Percentiles rank a stretch among this genome's conserved stretches.
Evolutionary conservation across 768 basidiomycete genomes (phyloP).

Genomic region (Leccinum ochraceum): DNA sequence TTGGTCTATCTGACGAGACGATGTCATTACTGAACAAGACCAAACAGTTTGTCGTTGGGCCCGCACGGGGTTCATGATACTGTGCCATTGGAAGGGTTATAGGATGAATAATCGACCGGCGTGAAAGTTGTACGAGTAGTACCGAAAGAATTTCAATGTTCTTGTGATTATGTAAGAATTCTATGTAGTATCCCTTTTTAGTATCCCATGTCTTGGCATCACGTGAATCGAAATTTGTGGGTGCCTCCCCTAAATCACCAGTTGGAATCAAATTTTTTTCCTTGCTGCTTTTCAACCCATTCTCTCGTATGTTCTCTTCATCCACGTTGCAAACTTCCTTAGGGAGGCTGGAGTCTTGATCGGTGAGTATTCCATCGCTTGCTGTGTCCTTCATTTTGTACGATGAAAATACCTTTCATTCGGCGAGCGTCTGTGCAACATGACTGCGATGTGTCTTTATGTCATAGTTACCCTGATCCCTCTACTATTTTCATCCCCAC

Average conservation of each 20-base stretch:
- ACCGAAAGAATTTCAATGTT: background rate
- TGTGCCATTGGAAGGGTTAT: background rate
- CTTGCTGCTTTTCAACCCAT: background rate
- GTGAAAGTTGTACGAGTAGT: background rate
- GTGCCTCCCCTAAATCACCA: conserved; percentile 14
- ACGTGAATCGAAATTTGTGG: background rate
- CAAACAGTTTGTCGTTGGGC: conserved; percentile 40
- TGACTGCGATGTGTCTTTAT: conserved; percentile 57
- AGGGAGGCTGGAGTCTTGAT: background rate
- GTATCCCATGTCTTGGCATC: background rate
- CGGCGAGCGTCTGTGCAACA: conserved; percentile 50
- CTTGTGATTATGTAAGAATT: too few relatives aligned
- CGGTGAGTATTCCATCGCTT: conserved; percentile 9
- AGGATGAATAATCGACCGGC: background rate
- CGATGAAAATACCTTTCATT: conserved; percentile 56
- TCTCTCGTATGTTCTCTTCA: background rate
- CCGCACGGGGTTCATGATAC: background rate
- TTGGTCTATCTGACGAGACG: conserved; percentile 41
- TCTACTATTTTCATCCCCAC: conserved; percentile 28
- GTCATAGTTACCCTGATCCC: conserved; percentile 94
- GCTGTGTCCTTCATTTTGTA: background rate
- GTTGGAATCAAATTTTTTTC: background rate
- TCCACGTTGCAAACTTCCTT: background rate
- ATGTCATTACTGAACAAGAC: conserved; percentile 39
- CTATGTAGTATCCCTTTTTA: too few relatives aligned